phyloP scores from a whole-genome alignment of 305 asterid species.

The Fraxinus nigra region DNA sequence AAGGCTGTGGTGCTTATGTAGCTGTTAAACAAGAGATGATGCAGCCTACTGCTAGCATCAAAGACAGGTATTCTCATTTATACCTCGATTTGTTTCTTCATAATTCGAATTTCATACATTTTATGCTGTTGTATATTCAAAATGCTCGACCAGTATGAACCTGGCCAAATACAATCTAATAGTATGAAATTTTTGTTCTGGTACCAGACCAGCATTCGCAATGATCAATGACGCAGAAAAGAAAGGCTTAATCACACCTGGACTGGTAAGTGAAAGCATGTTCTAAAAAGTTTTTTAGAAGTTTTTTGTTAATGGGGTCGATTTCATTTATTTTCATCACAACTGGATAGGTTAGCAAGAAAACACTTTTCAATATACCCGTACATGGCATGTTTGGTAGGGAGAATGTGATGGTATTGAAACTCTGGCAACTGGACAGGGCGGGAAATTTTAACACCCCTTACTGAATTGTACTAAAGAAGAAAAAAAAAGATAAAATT shows the following conservation, averaged over 20 bases:
- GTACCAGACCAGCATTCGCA: conserved; percentile 75
- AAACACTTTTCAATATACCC: not conserved
- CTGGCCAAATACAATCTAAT: not conserved
- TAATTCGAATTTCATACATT: not conserved
- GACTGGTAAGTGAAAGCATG: conserved; percentile 41
- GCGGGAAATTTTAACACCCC: not conserved
- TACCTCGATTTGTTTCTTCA: not conserved
- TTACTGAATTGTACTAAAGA: not conserved
- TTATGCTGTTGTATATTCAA: not conserved
- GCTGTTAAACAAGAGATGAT: conserved; percentile 96
- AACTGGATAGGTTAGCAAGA: not conserved
- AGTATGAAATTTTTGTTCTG: not conserved
- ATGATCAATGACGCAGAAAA: conserved; percentile 86
- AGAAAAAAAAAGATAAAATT: not conserved
- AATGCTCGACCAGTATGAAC: not conserved
- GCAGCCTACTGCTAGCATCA: conserved; percentile 97
- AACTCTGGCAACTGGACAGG: not conserved
- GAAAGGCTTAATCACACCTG: conserved; percentile 82
- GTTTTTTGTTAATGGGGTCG: not conserved
- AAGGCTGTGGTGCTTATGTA: conserved; percentile 86
- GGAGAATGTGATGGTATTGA: not conserved
- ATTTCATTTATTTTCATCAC: not conserved
- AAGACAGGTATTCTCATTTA: conserved; percentile 59
- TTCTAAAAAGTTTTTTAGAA: not conserved
- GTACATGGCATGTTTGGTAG: not conserved